A percentile compares a stretch with the other conserved stretches of the same genome.
These are phyloP conservation scores for Viola odorata DNA, from an alignment of 345 rosid species.

Conservation along the genomic window DNA sequence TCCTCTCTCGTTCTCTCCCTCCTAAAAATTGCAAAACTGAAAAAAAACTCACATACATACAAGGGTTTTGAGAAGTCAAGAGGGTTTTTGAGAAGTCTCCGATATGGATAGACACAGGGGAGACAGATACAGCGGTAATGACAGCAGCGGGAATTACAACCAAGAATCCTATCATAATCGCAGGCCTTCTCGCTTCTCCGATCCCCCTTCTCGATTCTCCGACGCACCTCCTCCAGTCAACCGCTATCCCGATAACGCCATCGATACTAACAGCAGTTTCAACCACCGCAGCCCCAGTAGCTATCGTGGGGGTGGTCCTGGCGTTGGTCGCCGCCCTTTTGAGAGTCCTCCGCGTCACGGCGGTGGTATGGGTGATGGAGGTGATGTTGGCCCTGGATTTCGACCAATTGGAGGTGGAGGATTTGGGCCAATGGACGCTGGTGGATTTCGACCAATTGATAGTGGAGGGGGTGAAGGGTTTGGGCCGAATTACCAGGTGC, in stretches of 20 bases:
- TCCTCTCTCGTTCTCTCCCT: too few species aligned
- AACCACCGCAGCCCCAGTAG: constrained; percentile 64
- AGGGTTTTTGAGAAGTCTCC: constrained; percentile 17
- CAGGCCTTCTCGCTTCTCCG: constrained; percentile 38
- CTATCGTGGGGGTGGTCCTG: constrained; percentile 34
- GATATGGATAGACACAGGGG: constrained; percentile 72
- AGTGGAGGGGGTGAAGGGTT: constrained; percentile 22
- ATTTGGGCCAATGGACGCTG: neutral
- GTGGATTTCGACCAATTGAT: constrained; percentile 32
- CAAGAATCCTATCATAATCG: constrained; percentile 36
- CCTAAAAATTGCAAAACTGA: too few species aligned
- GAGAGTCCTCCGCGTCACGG: constrained; percentile 54
- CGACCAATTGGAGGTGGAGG: constrained; percentile 24
- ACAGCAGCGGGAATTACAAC: constrained; percentile 7
- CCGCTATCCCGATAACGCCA: constrained; percentile 22
- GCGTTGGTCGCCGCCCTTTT: constrained; percentile 34
- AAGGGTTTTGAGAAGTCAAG: constrained; percentile 17
- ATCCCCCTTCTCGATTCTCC: constrained; percentile 28
- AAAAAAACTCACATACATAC: too few species aligned
- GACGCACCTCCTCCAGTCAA: constrained; percentile 1
- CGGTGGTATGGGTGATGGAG: constrained; percentile 19
- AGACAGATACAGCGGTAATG: constrained; percentile 8
- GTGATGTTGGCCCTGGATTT: constrained; percentile 27
- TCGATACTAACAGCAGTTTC: constrained; percentile 11
- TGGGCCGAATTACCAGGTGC: constrained; percentile 23